Evolutionary conservation across 768 basidiomycete genomes (phyloP).

Genomic region (Crucibulum laeve): DNA sequence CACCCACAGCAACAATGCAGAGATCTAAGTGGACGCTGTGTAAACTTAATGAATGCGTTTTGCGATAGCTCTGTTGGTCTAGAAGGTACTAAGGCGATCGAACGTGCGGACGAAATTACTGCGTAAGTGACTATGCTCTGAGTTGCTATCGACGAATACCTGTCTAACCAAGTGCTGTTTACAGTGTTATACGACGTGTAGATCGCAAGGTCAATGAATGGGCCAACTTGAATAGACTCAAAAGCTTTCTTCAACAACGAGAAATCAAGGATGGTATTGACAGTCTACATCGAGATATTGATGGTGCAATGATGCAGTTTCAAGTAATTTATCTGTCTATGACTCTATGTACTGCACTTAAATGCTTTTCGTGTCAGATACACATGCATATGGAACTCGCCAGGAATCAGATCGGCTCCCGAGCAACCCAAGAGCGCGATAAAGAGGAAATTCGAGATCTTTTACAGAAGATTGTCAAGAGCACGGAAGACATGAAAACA

Average conservation of each 20-base stretch:
- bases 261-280: constrained; percentile 39
- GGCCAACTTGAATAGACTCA: constrained; percentile 28
- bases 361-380: constrained; percentile 10
- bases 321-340: constrained; percentile 17
- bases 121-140: constrained; percentile 15
- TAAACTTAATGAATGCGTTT: constrained; percentile 24
- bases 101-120: constrained; percentile 30
- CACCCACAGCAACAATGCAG: constrained; percentile 36
- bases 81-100: constrained; percentile 22
- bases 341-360: not conserved
- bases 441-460: constrained; percentile 28
- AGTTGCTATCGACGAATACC: no score
- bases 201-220: constrained; percentile 28
- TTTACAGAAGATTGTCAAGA: constrained; percentile 27
- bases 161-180: not conserved
- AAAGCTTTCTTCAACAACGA: constrained; percentile 30
- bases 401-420: constrained; percentile 19
- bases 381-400: constrained; percentile 22
- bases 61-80: constrained; percentile 26
- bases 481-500: constrained; percentile 27
- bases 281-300: constrained; percentile 31
- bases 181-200: constrained; percentile 23
- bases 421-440: constrained; percentile 25
- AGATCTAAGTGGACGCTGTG: constrained; percentile 27
- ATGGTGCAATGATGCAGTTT: constrained; percentile 29